Percentiles rank a stretch among this genome's conserved stretches.
These are phyloP conservation scores for Acanthamoeba divionensis DNA, from an alignment of 208 protist genomes.

Conservation along the genomic window DNA sequence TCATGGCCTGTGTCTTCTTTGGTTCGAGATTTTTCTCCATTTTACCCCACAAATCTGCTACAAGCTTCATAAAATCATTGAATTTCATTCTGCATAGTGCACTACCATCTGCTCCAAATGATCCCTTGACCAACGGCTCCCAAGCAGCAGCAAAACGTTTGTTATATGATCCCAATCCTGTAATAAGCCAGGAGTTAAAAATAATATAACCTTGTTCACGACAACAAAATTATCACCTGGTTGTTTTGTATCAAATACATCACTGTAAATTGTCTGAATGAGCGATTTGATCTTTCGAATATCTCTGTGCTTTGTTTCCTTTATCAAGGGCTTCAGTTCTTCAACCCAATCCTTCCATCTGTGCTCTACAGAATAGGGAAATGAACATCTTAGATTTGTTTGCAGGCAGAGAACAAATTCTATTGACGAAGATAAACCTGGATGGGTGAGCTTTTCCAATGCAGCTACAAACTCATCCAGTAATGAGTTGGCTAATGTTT, in stretches of 20 bases:
- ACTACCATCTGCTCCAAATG: conserved; percentile 35
- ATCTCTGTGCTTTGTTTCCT: conserved; percentile 2
- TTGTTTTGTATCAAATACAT: conserved; percentile 70
- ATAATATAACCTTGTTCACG: neutral
- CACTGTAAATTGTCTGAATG: conserved; percentile 54
- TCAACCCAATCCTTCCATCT: conserved; percentile 78
- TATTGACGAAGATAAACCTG: conserved; percentile 47
- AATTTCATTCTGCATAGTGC: conserved; percentile 42
- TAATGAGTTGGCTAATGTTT: conserved; percentile 55
- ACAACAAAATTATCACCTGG: neutral
- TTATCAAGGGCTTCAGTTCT: conserved; percentile 63
- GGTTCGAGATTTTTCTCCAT: conserved; percentile 48
- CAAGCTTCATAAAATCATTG: neutral
- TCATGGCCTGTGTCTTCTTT: conserved; percentile 57
- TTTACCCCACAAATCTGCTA: conserved; percentile 31
- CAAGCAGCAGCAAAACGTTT: conserved; percentile 69
- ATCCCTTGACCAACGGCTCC: conserved; percentile 22
- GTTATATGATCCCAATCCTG: conserved; percentile 57
- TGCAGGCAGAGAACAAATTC: neutral
- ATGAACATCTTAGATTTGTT: neutral
- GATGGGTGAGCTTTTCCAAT: conserved; percentile 75
- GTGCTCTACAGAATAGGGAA: conserved; percentile 57
- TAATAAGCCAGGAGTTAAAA: neutral
- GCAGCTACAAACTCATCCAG: conserved; percentile 69
- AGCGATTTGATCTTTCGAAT: neutral